Percentiles rank a stretch among this genome's conserved stretches.
Conservation (phyloP, 2,329 filamentous ascomycete species). For the Aspergillus flavus region DNA sequence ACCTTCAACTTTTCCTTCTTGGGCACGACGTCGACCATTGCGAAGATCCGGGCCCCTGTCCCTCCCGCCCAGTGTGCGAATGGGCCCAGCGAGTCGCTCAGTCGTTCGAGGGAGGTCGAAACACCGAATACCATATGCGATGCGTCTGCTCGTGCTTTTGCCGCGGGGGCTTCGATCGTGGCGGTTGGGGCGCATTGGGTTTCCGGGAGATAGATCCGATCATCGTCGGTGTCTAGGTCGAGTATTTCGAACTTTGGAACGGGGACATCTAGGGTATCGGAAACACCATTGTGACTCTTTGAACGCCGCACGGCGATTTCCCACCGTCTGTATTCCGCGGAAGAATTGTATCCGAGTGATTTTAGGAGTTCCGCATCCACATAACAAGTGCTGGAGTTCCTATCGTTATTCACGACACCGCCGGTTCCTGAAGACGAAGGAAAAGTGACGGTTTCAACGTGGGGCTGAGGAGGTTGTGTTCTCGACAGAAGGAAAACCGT, state of each 20-base stretch:
- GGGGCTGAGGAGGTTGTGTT: no score
- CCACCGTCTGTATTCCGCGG: constrained; percentile 17
- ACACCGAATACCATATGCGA: constrained; percentile 56
- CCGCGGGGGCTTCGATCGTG: constrained; percentile 20
- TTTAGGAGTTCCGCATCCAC: constrained; percentile 19
- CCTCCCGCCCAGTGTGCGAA: constrained; percentile 56
- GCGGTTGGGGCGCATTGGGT: constrained; percentile 14
- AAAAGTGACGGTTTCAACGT: not conserved
- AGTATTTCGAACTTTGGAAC: constrained; percentile 19
- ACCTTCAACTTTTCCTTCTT: constrained; percentile 20
- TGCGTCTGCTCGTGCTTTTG: constrained; percentile 34
- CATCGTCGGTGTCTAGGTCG: constrained; percentile 22
- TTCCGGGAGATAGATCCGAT: constrained; percentile 17
- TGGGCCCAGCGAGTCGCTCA: constrained; percentile 49
- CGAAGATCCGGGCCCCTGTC: constrained; percentile 52
- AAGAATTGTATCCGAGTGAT: constrained; percentile 13
- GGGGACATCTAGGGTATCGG: constrained; percentile 10
- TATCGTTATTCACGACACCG: not conserved
- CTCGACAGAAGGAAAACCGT: not conserved
- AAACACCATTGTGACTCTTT: constrained; percentile 16
- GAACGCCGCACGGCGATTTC: constrained; percentile 19
- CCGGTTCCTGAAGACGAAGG: not conserved
- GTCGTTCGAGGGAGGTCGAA: constrained; percentile 52
- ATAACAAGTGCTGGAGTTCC: constrained; percentile 8
- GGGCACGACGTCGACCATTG: constrained; percentile 44